Evolutionary conservation across 2,329 filamentous ascomycete genomes (phyloP), one percentile per base, ranked within the genome.

Genomic region (Iodosphaeria phyllophila): DNA sequence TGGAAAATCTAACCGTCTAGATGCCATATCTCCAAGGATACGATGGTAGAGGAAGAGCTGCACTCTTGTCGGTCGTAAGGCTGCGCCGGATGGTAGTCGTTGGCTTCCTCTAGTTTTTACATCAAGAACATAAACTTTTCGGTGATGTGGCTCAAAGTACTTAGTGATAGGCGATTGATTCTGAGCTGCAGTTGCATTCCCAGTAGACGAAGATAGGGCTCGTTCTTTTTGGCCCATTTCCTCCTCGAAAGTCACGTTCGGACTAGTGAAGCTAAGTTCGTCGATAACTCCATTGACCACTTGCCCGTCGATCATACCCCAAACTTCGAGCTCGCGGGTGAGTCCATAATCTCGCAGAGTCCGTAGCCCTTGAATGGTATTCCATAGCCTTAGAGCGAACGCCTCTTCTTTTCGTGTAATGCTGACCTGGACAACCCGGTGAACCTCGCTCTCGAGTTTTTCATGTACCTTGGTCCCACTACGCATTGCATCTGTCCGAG

Each of bases 211-310:
- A n/a, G n/a, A n/a, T n/a, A n/a, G n/a, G n/a, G n/a, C n/a, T n/a
- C n/a, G n/a, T 7, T 40, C 34, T 19, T 47, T 44, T 14, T 46
- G 43, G 22, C 53, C 43, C 23, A 71, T 54, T 26, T 67, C 59
- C 16, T 65, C 55, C 42, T 89, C 78, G 7, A 78, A 64, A 14
- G 68, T 64, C 0, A 63, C 52, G 35, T 91, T 75, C 0, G 83
- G 82, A 37, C 80, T 80, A 12, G 69, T 58, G 38, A 76, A 76
- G 28, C 72, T 82, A 10, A 95, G 50, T 37, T 84, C 72, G 42
- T 98, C 89, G 33, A 98, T 91, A 24, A 95, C 56, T 2, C 89
- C 89, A 37, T 79, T 89, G 30, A 95, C 71, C 13, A 93, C 56
- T 37, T 91, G 67, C 2, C 75, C 82, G 29, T 89, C 72, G 2